Evolutionary conservation across 139 green algal genomes (phyloP).

Genomic region (Coelastrella sp.): DNA sequence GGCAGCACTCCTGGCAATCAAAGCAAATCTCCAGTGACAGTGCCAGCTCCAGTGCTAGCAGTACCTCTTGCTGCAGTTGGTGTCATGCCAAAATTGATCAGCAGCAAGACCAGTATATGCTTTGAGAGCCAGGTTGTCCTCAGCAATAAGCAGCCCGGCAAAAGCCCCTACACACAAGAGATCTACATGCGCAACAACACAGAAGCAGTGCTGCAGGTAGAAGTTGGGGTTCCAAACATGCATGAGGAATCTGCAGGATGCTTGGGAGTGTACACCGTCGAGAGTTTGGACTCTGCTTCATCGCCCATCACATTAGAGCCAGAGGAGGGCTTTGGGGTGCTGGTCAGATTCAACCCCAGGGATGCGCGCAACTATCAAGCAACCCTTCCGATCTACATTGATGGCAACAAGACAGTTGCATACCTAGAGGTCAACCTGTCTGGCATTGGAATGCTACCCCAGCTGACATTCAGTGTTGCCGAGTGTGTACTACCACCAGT

Average conservation of each 20-base stretch:
- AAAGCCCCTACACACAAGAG: conserved; percentile 58
- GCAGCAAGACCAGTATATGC: conserved; percentile 69
- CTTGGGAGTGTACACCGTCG: not conserved
- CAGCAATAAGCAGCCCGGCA: conserved; percentile 58
- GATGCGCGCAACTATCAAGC: conserved; percentile 59
- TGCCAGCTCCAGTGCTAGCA: not conserved
- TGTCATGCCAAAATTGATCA: conserved; percentile 65
- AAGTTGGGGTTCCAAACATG: not conserved
- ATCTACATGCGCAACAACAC: conserved; percentile 58
- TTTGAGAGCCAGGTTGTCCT: conserved; percentile 75
- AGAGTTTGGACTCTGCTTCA: not conserved
- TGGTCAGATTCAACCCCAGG: conserved; percentile 66
- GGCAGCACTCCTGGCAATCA: conserved; percentile 8
- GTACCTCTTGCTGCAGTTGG: conserved; percentile 51
- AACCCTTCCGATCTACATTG: conserved; percentile 65
- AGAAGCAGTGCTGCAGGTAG: not conserved
- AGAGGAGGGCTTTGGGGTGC: conserved; percentile 39
- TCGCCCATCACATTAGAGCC: conserved; percentile 12
- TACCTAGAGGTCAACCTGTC: conserved; percentile 62
- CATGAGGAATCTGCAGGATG: not conserved
- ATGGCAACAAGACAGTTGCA: conserved; percentile 43
- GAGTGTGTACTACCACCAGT: conserved; percentile 74
- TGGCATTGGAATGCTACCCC: conserved; percentile 62
- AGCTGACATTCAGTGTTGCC: conserved; percentile 69
- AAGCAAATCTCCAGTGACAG: not conserved